Evolutionary conservation across 768 basidiomycete species (phyloP), one percentile per base, ranked within the genome.

Genomic region (Suillus spraguei): DNA sequence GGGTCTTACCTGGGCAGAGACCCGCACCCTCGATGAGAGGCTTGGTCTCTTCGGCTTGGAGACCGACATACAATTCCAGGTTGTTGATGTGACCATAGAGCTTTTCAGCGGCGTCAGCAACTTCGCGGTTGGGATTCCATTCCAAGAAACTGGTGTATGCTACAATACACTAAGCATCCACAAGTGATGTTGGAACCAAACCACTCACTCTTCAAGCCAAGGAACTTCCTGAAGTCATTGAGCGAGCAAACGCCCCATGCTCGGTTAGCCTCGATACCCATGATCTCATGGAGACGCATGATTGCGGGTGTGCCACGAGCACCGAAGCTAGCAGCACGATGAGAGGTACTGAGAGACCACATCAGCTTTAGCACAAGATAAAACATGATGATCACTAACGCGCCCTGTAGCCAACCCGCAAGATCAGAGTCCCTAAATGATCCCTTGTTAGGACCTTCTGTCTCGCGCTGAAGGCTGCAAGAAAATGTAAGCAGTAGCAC

Each of bases 161-260:
- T 93, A 46, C 54, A 60, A 33, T 49, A 17, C 14, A 10, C 16
- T 60, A 9, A 59, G 67, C 49, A 65, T 61, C 4, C 4, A 47
- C 6, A 36, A n/a, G 16, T 3, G 2, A 56, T 24, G 1, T 2
- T 5, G 33, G 9, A 4, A 13, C 17, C 22, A 8, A 22, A 9
- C 22, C 4, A 17, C 86, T 68, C 65, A 91, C 91, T 80, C 73
- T 91, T 92, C 54, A 95, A 70, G 13, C 92, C 92, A 56, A 95
- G 78, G 79, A 86, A 94, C 83, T 88, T 87, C 62, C 92, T 80
- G 76, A 95, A 95, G 64, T 94, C 92, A 66, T 95, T 95, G 65
- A 95, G 72, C 2, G 89, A 87, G 71, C 92, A 94, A 22, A 89
- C 87, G 54, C 92, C 92, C 92, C 92, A 95, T 24, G 71, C 66